phyloP scores from a whole-genome alignment of 163 green algal species.

The Picocystis sp. region DNA sequence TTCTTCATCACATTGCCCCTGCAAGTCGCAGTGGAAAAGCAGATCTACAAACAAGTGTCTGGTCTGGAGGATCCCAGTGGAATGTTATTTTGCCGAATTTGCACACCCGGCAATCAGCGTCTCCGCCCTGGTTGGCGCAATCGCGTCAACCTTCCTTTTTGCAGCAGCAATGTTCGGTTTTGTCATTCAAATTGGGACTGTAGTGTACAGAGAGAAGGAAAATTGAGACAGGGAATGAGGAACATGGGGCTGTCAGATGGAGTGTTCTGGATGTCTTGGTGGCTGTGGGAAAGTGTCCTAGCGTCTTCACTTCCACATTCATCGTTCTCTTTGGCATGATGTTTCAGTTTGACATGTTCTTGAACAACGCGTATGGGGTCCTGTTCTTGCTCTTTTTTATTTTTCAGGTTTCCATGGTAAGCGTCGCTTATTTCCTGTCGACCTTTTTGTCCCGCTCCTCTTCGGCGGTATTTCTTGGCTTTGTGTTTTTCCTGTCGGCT shows the following conservation, averaged over 20 bases:
- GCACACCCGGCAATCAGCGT: constrained; percentile 18
- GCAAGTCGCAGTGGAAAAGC: constrained; percentile 49
- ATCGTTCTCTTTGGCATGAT: constrained; percentile 5
- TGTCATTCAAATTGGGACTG: constrained; percentile 20
- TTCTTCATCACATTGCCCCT: constrained; percentile 58
- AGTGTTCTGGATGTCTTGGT: constrained; percentile 73
- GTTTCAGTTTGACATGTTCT: constrained; percentile 35
- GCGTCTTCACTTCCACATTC: too few relatives aligned
- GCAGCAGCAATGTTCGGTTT: constrained; percentile 25
- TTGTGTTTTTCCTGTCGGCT: constrained; percentile 76
- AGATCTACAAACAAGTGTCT: constrained; percentile 23
- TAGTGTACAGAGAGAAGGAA: constrained; percentile 61
- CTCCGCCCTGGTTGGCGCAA: constrained; percentile 16
- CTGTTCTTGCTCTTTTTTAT: constrained; percentile 60
- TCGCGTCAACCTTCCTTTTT: constrained; percentile 22
- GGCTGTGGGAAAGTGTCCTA: too few relatives aligned
- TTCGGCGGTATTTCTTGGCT: constrained; percentile 34
- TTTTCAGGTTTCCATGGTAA: constrained; percentile 33
- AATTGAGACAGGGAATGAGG: constrained; percentile 56
- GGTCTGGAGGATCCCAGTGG: constrained; percentile 4
- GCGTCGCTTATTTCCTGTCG: constrained; percentile 50
- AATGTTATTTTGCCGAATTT: constrained; percentile 9
- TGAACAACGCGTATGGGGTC: constrained; percentile 27
- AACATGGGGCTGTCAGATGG: constrained; percentile 78
- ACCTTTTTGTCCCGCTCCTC: constrained; percentile 18